Evolutionary conservation across 73 alveolate genomes (phyloP).

Genomic region (Paramecium sexaurelia): DNA sequence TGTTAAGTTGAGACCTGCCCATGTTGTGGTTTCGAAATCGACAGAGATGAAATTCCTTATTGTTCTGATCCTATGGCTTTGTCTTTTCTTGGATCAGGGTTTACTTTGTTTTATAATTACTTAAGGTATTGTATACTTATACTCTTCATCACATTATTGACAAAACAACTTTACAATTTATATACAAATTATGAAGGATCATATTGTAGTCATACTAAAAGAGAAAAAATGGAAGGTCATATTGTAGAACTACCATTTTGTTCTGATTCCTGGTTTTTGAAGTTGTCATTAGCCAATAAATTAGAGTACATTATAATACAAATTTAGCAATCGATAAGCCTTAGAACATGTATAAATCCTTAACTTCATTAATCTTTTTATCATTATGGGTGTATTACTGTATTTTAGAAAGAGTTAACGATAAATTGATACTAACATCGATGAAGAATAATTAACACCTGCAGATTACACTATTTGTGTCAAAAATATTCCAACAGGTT

Average conservation of each 20-base stretch:
- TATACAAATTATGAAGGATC: background rate
- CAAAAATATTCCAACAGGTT: constrained; percentile 39
- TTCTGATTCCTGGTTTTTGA: background rate
- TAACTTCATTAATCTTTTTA: background rate
- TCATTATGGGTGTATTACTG: constrained; percentile 41
- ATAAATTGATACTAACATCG: constrained; percentile 43
- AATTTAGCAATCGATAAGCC: constrained; percentile 10
- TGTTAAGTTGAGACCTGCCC: constrained; percentile 16
- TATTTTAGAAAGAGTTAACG: constrained; percentile 46
- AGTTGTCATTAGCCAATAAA: background rate
- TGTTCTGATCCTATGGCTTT: constrained; percentile 26
- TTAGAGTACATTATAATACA: background rate
- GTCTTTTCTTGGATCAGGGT: constrained; percentile 13
- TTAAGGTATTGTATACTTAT: background rate
- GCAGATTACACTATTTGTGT: constrained; percentile 55
- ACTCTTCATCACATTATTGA: background rate
- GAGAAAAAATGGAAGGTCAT: background rate
- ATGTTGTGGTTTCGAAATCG: constrained; percentile 36
- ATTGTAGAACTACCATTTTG: background rate
- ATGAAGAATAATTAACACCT: constrained; percentile 47
- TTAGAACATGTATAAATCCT: background rate
- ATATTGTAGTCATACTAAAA: background rate
- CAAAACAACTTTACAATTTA: background rate
- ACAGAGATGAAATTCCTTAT: background rate
- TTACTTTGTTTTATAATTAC: background rate